Evolutionary conservation across 768 basidiomycete genomes (phyloP).

Genomic region (Termitomyces sp.): DNA sequence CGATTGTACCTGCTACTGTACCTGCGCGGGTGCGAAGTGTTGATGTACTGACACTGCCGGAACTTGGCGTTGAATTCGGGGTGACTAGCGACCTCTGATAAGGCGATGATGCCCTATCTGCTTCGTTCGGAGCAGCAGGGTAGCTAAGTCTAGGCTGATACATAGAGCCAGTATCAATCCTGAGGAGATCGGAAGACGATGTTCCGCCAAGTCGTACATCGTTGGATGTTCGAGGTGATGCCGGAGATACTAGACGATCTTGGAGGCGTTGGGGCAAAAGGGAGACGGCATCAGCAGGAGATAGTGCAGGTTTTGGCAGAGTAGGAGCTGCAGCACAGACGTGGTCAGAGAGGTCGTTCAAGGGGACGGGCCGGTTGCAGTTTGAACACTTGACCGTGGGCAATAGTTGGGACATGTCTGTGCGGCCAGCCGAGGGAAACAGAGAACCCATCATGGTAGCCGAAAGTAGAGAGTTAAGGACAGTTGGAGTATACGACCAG

Average conservation of each 20-base stretch:
- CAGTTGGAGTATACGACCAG: conserved; percentile 23
- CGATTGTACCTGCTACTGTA: conserved; percentile 14
- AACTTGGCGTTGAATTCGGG: conserved; percentile 9
- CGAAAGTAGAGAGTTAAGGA: conserved; percentile 2
- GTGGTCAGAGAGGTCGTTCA: conserved; percentile 73
- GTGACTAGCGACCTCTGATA: conserved; percentile 12
- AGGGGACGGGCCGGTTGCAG: conserved; percentile 64
- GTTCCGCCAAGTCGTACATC: conserved; percentile 15
- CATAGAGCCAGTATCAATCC: conserved; percentile 24
- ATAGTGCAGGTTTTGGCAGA: conserved; percentile 29
- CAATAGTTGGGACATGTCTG: conserved; percentile 58
- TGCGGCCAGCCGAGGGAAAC: conserved; percentile 27
- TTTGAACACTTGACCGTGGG: conserved; percentile 84
- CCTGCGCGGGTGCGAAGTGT: conserved; percentile 20
- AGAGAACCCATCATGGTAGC: conserved; percentile 23
- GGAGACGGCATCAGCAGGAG: conserved; percentile 34
- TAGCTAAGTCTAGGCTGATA: conserved; percentile 31
- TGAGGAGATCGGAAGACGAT: conserved; percentile 18
- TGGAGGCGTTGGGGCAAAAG: conserved; percentile 48
- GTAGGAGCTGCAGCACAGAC: conserved; percentile 55
- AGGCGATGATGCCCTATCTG: conserved; percentile 13
- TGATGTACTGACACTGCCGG: conserved; percentile 9
- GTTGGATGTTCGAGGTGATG: conserved; percentile 5
- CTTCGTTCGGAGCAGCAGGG: conserved; percentile 20
- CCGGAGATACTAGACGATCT: conserved; percentile 32